Percentiles rank a stretch among this genome's conserved stretches.
Evolutionary conservation across 768 basidiomycete species (phyloP).

Genomic region (Harrya chromipes): DNA sequence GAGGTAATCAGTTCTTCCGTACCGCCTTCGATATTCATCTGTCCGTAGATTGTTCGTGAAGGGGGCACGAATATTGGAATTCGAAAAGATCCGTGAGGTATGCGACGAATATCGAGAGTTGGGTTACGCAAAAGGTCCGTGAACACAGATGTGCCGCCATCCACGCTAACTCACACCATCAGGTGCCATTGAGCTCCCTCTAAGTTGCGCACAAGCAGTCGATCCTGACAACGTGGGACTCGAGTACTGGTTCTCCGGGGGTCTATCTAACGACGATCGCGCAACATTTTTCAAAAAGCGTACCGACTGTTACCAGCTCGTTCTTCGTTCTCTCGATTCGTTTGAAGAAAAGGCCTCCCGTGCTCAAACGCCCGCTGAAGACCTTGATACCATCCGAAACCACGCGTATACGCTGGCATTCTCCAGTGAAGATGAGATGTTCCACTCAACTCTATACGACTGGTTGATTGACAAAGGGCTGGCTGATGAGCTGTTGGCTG

Average conservation of each 20-base stretch:
- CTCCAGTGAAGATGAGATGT: slow-evolving; percentile 82
- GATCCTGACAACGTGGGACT: slow-evolving; percentile 75
- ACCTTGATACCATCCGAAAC: slow-evolving; percentile 69
- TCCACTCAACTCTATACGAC: slow-evolving; percentile 92
- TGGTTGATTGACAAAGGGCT: slow-evolving; percentile 82
- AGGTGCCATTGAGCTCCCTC: slow-evolving; percentile 85
- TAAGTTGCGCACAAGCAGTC: slow-evolving; percentile 74
- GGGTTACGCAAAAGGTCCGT: slow-evolving; percentile 74
- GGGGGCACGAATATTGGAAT: slow-evolving; percentile 79
- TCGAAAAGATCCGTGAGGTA: slow-evolving; percentile 82
- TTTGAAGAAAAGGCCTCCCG: slow-evolving; percentile 65
- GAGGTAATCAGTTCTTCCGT: slow-evolving; percentile 46
- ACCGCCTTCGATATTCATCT: slow-evolving; percentile 2
- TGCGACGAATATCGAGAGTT: slow-evolving; percentile 87
- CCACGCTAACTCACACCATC: slow-evolving; percentile 1
- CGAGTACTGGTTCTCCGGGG: slow-evolving; percentile 72
- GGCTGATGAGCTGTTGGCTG: slow-evolving; percentile 89
- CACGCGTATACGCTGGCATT: slow-evolving; percentile 89
- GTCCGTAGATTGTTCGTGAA: slow-evolving; percentile 75
- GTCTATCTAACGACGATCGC: slow-evolving; percentile 57
- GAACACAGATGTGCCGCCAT: background rate
- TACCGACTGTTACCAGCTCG: slow-evolving; percentile 74
- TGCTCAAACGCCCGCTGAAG: slow-evolving; percentile 37
- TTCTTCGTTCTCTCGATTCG: slow-evolving; percentile 74
- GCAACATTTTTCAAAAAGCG: slow-evolving; percentile 57